Evolutionary conservation across 2,329 filamentous ascomycete genomes (phyloP).

Genomic region (Colletotrichum tofieldiae): DNA sequence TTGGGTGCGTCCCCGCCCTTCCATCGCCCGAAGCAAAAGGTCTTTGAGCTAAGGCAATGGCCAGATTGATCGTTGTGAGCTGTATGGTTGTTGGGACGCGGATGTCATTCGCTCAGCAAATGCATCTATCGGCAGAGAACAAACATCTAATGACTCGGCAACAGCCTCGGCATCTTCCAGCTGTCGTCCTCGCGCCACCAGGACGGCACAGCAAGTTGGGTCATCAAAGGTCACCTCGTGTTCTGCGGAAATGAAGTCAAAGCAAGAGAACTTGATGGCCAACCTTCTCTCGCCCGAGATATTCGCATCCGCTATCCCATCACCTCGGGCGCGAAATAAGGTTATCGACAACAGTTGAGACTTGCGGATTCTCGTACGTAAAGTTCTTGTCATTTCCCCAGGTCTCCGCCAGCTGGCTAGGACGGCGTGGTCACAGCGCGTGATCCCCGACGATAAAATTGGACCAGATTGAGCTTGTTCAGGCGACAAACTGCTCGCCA

Average conservation of each 20-base stretch:
- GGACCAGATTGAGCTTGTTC: constrained; percentile 20
- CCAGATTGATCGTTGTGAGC: neutral
- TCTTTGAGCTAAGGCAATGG: neutral
- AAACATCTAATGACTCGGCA: constrained; percentile 23
- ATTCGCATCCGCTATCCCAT: neutral
- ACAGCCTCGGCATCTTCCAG: constrained; percentile 16
- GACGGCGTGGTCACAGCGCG: constrained; percentile 12
- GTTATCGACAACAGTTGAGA: constrained; percentile 21
- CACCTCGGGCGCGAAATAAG: constrained; percentile 19
- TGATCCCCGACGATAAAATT: neutral
- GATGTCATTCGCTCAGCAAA: constrained; percentile 8
- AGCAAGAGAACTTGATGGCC: neutral
- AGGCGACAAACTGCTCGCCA: neutral
- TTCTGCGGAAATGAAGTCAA: neutral
- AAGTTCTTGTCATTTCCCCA: constrained; percentile 23
- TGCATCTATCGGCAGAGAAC: neutral
- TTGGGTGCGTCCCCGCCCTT: neutral
- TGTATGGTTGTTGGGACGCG: neutral
- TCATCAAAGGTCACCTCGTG: too few relatives aligned
- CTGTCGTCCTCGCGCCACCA: neutral
- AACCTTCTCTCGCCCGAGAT: neutral
- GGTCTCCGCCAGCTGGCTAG: constrained; percentile 4
- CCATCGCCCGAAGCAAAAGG: constrained; percentile 30
- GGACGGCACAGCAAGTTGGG: neutral
- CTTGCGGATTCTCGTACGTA: constrained; percentile 38